Conservation (phyloP, 2,329 filamentous ascomycete species). For the Ascochyta rabiei region DNA sequence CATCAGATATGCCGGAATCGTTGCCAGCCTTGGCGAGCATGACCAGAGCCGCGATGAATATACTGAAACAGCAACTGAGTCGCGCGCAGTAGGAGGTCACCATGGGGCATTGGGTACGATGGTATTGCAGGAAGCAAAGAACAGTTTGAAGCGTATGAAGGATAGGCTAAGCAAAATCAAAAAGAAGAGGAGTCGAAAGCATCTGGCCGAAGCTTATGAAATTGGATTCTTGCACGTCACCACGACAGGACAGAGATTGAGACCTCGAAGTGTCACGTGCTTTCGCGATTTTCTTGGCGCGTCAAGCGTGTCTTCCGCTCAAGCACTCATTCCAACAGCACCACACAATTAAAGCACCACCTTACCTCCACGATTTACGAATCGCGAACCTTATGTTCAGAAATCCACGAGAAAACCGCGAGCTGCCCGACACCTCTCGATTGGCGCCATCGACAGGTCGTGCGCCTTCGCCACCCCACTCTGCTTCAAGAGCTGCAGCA, state of each 20-base stretch:
- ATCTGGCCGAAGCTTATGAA: too few relatives aligned
- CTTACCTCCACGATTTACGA: background rate
- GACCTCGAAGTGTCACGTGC: constrained; percentile 12
- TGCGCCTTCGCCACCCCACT: constrained; percentile 58
- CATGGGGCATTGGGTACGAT: too few relatives aligned
- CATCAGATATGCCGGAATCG: too few relatives aligned
- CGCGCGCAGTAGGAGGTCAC: too few relatives aligned
- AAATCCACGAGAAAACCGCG: constrained; percentile 58
- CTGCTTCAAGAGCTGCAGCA: constrained; percentile 18
- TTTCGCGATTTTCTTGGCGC: constrained; percentile 15
- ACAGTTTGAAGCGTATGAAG: too few relatives aligned
- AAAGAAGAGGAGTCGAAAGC: too few relatives aligned
- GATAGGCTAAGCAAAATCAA: too few relatives aligned
- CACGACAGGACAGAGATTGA: background rate
- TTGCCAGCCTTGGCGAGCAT: too few relatives aligned
- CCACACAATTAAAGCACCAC: background rate
- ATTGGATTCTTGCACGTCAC: too few relatives aligned
- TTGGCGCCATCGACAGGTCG: constrained; percentile 57
- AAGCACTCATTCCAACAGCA: background rate
- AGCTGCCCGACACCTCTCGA: constrained; percentile 41
- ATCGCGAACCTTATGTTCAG: constrained; percentile 56
- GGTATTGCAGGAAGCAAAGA: too few relatives aligned
- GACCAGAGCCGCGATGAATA: too few relatives aligned
- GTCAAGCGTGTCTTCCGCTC: background rate
- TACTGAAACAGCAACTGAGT: too few relatives aligned